Evolutionary conservation across 192 early-diverging fungal species (phyloP), one percentile per base, ranked within the genome.

Genomic region (Coemansia sp.): DNA sequence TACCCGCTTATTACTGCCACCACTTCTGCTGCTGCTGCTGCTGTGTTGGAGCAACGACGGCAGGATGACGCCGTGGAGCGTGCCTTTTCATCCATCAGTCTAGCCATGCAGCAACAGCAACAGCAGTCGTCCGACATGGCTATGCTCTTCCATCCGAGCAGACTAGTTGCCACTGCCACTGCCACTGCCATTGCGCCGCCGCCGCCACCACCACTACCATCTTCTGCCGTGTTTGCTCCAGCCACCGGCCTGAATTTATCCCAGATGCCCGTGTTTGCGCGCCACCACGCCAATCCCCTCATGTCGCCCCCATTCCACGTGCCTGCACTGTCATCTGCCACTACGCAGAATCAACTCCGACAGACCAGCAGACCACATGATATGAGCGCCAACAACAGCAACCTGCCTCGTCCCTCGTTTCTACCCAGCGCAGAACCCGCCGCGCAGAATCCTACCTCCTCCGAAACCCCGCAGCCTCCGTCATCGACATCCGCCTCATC

Each of bases 121-220:
- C 12, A 2, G 41, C 41, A 2, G 41, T 35, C 32, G 51, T 29
- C 56, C n/a, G 56, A 58, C 7, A 35, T 58, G 35, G 32, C 56
- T 8, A 35, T 58, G 56, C 56, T 58, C n/a, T 58, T 58, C 35
- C 56, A 58, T 15, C 56, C 29, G n/a, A 11, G 6, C n/a, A 29
- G 31, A 4, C 17, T 56, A 32, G 17, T 56, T 22, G 17, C 27
- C 9, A 17, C 41, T 56, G 14, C 29, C n/a, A 4, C 29, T 32
- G 17, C 32, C 32, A 7, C 37, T 7, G 37, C 37, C 10, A 11
- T 5, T 38, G 6, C 37, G 10, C 37, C 37, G 37, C 37, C 37
- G n/a, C n/a, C n/a, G n/a, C n/a, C 37, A 38, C 37, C 37, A 11
- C 37, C 37, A 11, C 37, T n/a, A n/a, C n/a, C n/a, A n/a, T n/a